Evolutionary conservation across 495 filamentous ascomycete genomes (phyloP).

Genomic region (Aspergillus diversus): DNA sequence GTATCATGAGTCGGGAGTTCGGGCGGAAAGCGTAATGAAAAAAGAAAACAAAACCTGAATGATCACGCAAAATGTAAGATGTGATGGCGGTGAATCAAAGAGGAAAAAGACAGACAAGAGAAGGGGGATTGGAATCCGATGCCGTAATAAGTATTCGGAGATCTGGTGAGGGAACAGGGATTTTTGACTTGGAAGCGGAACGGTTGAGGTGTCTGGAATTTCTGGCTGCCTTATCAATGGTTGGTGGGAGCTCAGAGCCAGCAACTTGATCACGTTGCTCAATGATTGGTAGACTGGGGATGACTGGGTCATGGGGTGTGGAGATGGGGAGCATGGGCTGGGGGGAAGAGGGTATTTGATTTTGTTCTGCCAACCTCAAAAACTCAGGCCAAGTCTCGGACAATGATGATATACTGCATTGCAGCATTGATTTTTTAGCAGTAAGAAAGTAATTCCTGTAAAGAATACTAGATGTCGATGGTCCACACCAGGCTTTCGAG

Average conservation of each 20-base stretch:
- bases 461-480: no score
- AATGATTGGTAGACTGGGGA: constrained; percentile 31
- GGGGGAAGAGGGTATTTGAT: neutral
- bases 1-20: neutral
- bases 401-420: no score
- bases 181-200: neutral
- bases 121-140: neutral
- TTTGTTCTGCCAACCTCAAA: neutral
- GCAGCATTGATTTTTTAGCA: no score
- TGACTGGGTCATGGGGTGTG: constrained; percentile 21
- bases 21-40: neutral
- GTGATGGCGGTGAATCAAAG: constrained; percentile 10
- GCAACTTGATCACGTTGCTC: constrained; percentile 31
- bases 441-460: no score
- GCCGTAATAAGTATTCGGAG: constrained; percentile 1
- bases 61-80: neutral
- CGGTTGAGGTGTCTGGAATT: neutral
- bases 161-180: neutral
- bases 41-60: neutral
- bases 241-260: constrained; percentile 23
- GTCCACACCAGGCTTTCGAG: no score
- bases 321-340: constrained; percentile 14
- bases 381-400: no score
- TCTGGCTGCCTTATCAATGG: constrained; percentile 18
- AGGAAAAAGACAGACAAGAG: neutral